Evolutionary conservation across 306 rosid species (phyloP).

Genomic region (Casuarina cunninghamiana): DNA sequence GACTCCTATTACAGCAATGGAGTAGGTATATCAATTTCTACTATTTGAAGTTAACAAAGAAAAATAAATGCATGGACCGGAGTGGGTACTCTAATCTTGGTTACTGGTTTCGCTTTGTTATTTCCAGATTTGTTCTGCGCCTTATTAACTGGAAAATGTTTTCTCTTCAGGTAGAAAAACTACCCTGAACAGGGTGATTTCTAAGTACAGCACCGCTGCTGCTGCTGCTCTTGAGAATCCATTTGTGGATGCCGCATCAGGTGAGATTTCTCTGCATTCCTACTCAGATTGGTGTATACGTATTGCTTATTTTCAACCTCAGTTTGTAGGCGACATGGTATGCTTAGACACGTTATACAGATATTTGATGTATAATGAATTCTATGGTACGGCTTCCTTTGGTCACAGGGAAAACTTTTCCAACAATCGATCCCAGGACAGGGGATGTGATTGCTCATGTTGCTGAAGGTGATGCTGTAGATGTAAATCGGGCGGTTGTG

Average conservation of each 20-base stretch:
- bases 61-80: not conserved
- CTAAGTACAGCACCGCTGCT: slow-evolving; percentile 60
- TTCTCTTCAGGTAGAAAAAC: no score
- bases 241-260: slow-evolving; percentile 83
- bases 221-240: slow-evolving; percentile 61
- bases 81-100: not conserved
- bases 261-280: slow-evolving; percentile 34
- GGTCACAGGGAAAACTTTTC: slow-evolving; percentile 70
- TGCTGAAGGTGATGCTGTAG: slow-evolving; percentile 83
- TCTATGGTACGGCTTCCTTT: slow-evolving; percentile 2
- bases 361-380: not conserved
- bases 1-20: no score
- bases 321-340: no score
- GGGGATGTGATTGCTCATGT: slow-evolving; percentile 84
- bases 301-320: no score
- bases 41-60: not conserved
- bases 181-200: slow-evolving; percentile 30
- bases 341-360: not conserved
- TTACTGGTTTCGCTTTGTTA: not conserved
- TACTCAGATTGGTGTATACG: not conserved
- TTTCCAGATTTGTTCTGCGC: no score
- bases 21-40: not conserved
- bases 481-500: slow-evolving; percentile 78
- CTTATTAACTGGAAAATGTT: not conserved
- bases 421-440: slow-evolving; percentile 83